Conservation (phyloP, 2,329 filamentous ascomycete genomes). For the Gaeumannomyces sp. region DNA sequence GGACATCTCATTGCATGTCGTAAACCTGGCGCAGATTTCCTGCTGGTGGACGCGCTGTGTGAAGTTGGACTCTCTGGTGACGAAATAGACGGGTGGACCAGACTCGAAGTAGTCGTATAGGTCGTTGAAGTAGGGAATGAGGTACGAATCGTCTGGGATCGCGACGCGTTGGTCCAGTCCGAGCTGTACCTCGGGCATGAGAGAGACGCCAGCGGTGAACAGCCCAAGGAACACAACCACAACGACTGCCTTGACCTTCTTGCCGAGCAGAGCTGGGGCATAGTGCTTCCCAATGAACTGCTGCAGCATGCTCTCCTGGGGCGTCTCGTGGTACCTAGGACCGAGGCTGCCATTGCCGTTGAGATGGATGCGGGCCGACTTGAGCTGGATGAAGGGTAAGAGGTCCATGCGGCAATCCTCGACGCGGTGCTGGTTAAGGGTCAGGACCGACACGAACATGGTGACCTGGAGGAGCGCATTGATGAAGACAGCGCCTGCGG, state of each 20-base stretch:
- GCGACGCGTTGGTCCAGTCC: constrained; percentile 93
- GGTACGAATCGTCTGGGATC: constrained; percentile 86
- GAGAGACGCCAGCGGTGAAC: constrained; percentile 76
- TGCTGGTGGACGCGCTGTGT: constrained; percentile 72
- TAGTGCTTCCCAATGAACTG: constrained; percentile 87
- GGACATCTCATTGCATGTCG: constrained; percentile 77
- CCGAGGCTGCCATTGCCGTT: constrained; percentile 48
- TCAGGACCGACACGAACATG: constrained; percentile 89
- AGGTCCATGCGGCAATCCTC: constrained; percentile 87
- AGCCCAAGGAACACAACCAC: constrained; percentile 79
- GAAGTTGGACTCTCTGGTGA: constrained; percentile 73
- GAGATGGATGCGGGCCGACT: constrained; percentile 63
- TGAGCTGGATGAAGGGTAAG: constrained; percentile 80
- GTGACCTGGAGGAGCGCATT: constrained; percentile 96
- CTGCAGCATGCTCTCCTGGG: constrained; percentile 79
- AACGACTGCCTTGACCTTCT: constrained; percentile 70
- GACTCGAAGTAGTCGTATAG: constrained; percentile 86
- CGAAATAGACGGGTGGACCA: constrained; percentile 94
- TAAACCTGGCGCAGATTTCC: constrained; percentile 85
- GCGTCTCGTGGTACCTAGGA: constrained; percentile 62
- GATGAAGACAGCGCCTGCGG: constrained; percentile 91
- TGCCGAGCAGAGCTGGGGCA: constrained; percentile 73
- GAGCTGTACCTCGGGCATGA: constrained; percentile 78
- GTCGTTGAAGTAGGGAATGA: constrained; percentile 96
- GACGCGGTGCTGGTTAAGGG: constrained; percentile 84